Evolutionary conservation across 495 filamentous ascomycete genomes (phyloP).

Genomic region (Parachaetomium inaequale): DNA sequence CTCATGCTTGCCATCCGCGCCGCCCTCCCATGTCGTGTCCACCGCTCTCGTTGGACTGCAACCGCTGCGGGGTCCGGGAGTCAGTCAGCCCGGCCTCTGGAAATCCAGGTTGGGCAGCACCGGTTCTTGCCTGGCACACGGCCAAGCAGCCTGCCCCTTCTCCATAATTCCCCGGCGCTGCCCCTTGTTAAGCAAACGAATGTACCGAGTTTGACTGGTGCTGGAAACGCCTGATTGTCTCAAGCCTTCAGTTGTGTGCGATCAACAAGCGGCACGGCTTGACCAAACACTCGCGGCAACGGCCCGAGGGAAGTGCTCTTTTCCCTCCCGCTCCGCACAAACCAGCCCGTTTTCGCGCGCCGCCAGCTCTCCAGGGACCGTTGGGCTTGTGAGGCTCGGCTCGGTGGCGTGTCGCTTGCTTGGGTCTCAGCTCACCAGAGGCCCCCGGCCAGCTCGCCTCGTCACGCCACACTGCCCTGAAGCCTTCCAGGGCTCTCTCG

Average conservation of each 20-base stretch:
- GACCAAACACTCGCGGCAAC: not conserved
- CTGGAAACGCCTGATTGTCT: constrained; percentile 1
- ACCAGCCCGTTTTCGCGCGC: too few relatives aligned
- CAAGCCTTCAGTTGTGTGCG: not conserved
- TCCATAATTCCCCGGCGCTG: constrained; percentile 9
- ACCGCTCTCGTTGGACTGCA: constrained; percentile 10
- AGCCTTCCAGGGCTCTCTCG: constrained; percentile 7
- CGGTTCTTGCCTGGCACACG: constrained; percentile 6
- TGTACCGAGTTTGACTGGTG: constrained; percentile 1
- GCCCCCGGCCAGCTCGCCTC: constrained; percentile 18
- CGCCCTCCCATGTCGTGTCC: not conserved
- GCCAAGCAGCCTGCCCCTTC: constrained; percentile 9
- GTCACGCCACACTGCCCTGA: constrained; percentile 20
- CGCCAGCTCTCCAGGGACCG: too few relatives aligned
- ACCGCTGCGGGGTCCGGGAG: constrained; percentile 12
- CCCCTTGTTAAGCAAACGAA: not conserved
- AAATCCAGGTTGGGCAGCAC: constrained; percentile 20
- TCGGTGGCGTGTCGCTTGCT: constrained; percentile 21
- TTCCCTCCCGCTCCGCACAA: not conserved
- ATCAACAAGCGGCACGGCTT: constrained; percentile 2
- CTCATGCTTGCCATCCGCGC: not conserved
- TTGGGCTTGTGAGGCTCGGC: constrained; percentile 14
- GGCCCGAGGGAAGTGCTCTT: not conserved
- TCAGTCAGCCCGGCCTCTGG: not conserved
- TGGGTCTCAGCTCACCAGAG: constrained; percentile 18